Conservation (phyloP, 208 protist genomes). For the Leishmania tropica region DNA sequence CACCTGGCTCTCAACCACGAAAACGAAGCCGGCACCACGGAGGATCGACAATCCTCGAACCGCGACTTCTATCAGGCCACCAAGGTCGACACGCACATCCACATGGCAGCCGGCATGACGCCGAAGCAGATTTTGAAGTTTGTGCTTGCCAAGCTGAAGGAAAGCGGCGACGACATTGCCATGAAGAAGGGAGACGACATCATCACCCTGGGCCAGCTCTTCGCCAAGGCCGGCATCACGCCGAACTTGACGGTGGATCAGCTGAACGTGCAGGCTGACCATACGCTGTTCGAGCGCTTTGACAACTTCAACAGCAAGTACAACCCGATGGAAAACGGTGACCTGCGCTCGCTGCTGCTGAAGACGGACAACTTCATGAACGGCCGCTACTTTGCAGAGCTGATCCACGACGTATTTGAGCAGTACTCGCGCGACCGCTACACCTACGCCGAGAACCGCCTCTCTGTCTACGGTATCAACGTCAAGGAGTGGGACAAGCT, state of each 20-base stretch:
- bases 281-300: constrained; percentile 97
- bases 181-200: constrained; percentile 85
- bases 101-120: constrained; percentile 96
- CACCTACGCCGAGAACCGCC: constrained; percentile 94
- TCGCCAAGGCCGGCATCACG: constrained; percentile 88
- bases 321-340: constrained; percentile 95
- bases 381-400: constrained; percentile 97
- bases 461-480: constrained; percentile 93
- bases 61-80: constrained; percentile 95
- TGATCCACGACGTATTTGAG: constrained; percentile 95
- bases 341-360: constrained; percentile 97
- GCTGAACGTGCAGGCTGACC: constrained; percentile 96
- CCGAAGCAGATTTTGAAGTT: constrained; percentile 94
- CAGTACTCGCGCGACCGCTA: constrained; percentile 96
- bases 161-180: constrained; percentile 93
- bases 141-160: constrained; percentile 93
- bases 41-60: constrained; percentile 85
- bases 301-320: constrained; percentile 99
- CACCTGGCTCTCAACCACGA: constrained; percentile 94
- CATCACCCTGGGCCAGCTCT: constrained; percentile 87
- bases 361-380: constrained; percentile 99
- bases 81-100: constrained; percentile 98
- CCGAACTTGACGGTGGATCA: constrained; percentile 95
- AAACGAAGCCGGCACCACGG: constrained; percentile 88
- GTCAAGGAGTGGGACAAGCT: constrained; percentile 96